Evolutionary conservation across 768 basidiomycete species (phyloP).

Genomic region (Flagelloscypha sp.): DNA sequence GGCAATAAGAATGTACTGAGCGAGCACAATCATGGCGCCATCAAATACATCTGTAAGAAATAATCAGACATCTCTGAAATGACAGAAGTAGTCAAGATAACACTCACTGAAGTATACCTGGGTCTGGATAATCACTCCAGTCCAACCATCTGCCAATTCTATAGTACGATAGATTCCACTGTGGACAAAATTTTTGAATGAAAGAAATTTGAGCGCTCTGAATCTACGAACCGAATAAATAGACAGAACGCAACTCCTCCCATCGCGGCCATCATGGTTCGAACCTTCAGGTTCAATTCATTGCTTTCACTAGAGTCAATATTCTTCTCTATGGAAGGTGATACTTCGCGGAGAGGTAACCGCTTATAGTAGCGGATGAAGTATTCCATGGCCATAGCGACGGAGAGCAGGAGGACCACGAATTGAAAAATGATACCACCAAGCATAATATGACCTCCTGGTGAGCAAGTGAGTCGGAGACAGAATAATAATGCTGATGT

Average conservation of each 20-base stretch:
- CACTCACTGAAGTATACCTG: slow-evolving; percentile 31
- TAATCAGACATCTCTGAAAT: no score
- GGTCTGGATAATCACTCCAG: slow-evolving; percentile 28
- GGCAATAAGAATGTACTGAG: slow-evolving; percentile 21
- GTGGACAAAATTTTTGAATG: neutral
- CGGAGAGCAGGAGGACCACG: neutral
- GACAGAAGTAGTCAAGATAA: neutral
- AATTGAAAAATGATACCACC: slow-evolving; percentile 10
- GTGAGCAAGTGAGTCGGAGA: no score
- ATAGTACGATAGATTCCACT: slow-evolving; percentile 35
- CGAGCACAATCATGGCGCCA: slow-evolving; percentile 16
- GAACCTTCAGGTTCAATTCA: slow-evolving; percentile 1
- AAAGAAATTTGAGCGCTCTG: no score
- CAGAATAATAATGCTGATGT: no score
- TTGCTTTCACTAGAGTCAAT: no score
- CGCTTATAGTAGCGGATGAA: slow-evolving; percentile 19
- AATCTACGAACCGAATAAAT: slow-evolving; percentile 6
- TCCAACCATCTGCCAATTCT: slow-evolving; percentile 35
- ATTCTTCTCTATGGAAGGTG: no score
- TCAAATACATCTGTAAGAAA: slow-evolving; percentile 10
- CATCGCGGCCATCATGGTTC: slow-evolving; percentile 1
- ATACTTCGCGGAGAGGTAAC: slow-evolving; percentile 16
- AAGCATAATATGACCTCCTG: slow-evolving; percentile 14
- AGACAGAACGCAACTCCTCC: slow-evolving; percentile 2
- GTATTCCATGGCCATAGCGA: slow-evolving; percentile 19